Conservation (phyloP, 352 stramenopile species). For the Pythium dissotocum region DNA sequence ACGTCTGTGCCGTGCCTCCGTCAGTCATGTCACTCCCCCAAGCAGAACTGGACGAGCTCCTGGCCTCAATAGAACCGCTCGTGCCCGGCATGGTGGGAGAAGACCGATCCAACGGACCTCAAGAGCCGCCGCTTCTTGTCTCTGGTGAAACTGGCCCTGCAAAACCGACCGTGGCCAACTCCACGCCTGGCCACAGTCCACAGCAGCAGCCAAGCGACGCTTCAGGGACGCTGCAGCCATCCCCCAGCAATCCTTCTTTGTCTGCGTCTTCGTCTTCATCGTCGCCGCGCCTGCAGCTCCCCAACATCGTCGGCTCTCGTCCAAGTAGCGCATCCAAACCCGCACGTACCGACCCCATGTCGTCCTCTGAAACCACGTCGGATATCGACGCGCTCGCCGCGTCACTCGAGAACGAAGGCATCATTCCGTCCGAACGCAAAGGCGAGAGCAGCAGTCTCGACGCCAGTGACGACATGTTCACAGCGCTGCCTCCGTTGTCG, state of each 20-base stretch:
- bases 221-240: not conserved
- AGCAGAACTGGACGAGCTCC: slow-evolving; percentile 24
- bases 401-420: slow-evolving; percentile 9
- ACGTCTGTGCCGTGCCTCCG: not conserved
- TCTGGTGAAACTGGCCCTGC: not conserved
- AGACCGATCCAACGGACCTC: not conserved
- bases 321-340: not conserved
- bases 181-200: not conserved
- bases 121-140: not conserved
- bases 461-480: slow-evolving; percentile 2
- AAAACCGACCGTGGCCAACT: not conserved
- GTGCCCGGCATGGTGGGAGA: not conserved
- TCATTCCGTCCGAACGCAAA: not conserved
- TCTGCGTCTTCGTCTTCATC: not conserved
- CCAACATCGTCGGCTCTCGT: not conserved
- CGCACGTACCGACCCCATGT: not conserved
- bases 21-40: slow-evolving; percentile 2
- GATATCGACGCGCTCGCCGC: slow-evolving; percentile 28
- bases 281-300: not conserved
- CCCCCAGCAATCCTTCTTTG: not conserved
- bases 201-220: not conserved
- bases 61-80: slow-evolving; percentile 20
- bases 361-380: not conserved
- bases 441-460: not conserved
- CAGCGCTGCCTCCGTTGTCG: slow-evolving; percentile 14